Base-by-base conservation (phyloP, 257 asterid species). In the Ilex aquifolium region DNA sequence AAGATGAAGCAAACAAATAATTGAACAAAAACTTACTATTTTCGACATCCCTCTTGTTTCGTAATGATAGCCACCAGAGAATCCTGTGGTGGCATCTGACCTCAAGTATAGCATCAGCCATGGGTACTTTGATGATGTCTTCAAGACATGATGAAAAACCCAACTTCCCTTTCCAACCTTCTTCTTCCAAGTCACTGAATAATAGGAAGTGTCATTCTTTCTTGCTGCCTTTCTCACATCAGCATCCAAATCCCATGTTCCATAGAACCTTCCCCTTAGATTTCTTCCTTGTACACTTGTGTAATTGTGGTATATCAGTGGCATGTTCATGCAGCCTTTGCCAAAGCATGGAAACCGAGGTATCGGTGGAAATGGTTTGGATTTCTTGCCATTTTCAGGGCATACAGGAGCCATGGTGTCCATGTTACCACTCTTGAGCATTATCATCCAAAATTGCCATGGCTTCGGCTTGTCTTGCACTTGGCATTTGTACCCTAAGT, bases 91-190 rank as follows among this genome's bases (percentile, higher is more conserved):
- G 68, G 95, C 82, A 63, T 87, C 97, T 50, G 97, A 79, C 71
- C 97, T 76, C 1, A 90, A 66, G 72, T 90, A 90, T 68, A 90
- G 95, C 97, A 90, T 90, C 70, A 90, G 71, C 95, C 97, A 87
- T 7, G 97, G 95, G 54, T 90, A 87, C 80, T 85, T 87, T 17
- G 55, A 31, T 5, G 95, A 87, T 15, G 91, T 83, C 67, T 78
- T 85, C 64, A 90, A 44, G n/a, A 83, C 71, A 71, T 90, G 86
- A 59, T 76, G 95, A 71, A 89, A 84, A 60, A 61, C 60, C 96
- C 95, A 86, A 57, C 96, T 84, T 50, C 95, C 89, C 70, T 79
- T 69, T 27, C 95, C 91, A 39, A 86, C 64, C 70, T 86, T 79
- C 77, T 89, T 89, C 78, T 79, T 79, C 96, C 96, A 89, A 32